Base-by-base conservation (phyloP, 2,329 filamentous ascomycete species). In the Orbilia quercus region DNA sequence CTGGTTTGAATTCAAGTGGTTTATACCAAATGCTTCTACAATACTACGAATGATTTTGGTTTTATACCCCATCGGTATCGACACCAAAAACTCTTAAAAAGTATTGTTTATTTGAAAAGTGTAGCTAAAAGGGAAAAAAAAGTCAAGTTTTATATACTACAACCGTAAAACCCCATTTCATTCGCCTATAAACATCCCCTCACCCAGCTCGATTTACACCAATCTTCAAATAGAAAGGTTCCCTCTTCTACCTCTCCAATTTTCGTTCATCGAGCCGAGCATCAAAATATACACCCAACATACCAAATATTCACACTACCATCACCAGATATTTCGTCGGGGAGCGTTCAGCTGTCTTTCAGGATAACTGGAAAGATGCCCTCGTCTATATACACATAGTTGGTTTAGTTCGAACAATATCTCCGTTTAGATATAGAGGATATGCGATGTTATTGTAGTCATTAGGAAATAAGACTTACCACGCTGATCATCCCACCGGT, bases 401-500 rank as follows among this genome's bases (percentile, higher is more conserved):
- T 55, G 59, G 65, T n/a, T n/a, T n/a, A n/a, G n/a, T n/a, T n/a
- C n/a, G n/a, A n/a, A n/a, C n/a, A n/a, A n/a, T n/a, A n/a, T n/a
- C n/a, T n/a, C n/a, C n/a, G n/a, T n/a, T n/a, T n/a, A n/a, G n/a
- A n/a, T n/a, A n/a, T n/a, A n/a, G n/a, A n/a, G n/a, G n/a, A n/a
- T n/a, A n/a, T n/a, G n/a, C n/a, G n/a, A n/a, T n/a, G n/a, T n/a
- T n/a, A n/a, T n/a, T n/a, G n/a, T n/a, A n/a, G n/a, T n/a, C n/a
- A n/a, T n/a, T n/a, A n/a, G n/a, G n/a, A 16, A 58, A 9, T 22
- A 12, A 18, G 62, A 84, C 90, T 81, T 85, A 96, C 92, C 91
- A 84, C 95, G 91, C 86, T 98, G 95, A 80, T 95, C 91, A 81
- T 99, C 94, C 95, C 95, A 99, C 84, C 95, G 88, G 83, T 89